phyloP scores from a whole-genome alignment of 768 basidiomycete species.

The Hemileccinum impolitum region DNA sequence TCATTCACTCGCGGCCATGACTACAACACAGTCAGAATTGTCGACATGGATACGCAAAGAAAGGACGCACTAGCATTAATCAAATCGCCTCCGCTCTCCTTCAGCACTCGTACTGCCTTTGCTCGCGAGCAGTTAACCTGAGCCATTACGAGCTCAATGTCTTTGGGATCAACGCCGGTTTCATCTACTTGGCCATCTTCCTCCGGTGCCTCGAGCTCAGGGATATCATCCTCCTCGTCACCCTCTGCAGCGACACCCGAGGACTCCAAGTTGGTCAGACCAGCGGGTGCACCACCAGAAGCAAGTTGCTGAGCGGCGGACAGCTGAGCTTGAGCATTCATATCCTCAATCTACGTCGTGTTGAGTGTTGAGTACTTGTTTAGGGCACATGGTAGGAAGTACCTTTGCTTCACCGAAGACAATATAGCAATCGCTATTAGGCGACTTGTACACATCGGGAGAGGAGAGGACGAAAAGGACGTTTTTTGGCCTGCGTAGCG shows the following conservation, averaged over 20 bases:
- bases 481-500: constrained; percentile 91
- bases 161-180: constrained; percentile 87
- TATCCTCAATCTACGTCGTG: constrained; percentile 69
- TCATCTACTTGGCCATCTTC: constrained; percentile 84
- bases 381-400: constrained; percentile 10
- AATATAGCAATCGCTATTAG: constrained; percentile 97
- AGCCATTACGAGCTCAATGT: constrained; percentile 90
- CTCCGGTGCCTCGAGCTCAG: constrained; percentile 77
- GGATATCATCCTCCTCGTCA: constrained; percentile 75
- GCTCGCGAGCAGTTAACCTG: constrained; percentile 88
- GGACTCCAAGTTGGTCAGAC: constrained; percentile 46
- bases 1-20: constrained; percentile 93
- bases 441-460: constrained; percentile 97
- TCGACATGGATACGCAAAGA: background rate
- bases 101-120: constrained; percentile 87
- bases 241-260: constrained; percentile 47
- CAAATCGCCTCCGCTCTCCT: constrained; percentile 89
- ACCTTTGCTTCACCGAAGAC: constrained; percentile 98
- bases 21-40: constrained; percentile 37
- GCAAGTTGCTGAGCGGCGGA: constrained; percentile 79
- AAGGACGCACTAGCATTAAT: constrained; percentile 89
- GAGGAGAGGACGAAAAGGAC: constrained; percentile 90
- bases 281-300: constrained; percentile 41
- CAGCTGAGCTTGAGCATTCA: constrained; percentile 76
- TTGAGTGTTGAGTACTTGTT: background rate